phyloP scores from a whole-genome alignment of 2,329 filamentous ascomycete species.

The Cryphonectria carpinicola region DNA sequence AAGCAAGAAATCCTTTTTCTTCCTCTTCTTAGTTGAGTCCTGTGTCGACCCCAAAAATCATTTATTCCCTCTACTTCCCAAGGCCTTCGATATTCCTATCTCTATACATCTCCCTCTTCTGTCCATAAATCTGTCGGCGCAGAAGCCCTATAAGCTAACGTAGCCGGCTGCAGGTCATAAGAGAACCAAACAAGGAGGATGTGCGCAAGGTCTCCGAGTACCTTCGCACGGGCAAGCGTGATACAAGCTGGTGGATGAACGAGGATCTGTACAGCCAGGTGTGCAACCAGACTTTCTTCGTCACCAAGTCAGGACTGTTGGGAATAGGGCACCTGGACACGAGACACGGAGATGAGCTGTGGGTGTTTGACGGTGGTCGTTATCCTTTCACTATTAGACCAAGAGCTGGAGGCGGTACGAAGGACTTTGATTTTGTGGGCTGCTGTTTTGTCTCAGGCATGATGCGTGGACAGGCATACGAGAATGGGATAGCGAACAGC shows the following conservation, averaged over 20 bases:
- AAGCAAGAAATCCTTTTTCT: background rate
- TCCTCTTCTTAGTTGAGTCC: no score
- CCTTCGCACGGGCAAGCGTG: background rate
- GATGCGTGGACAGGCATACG: background rate
- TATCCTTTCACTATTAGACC: background rate
- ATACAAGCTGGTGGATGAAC: background rate
- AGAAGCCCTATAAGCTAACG: background rate
- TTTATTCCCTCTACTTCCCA: no score
- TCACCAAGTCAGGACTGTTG: background rate
- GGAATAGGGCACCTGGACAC: constrained; percentile 12
- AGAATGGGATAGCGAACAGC: background rate
- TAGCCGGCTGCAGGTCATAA: background rate
- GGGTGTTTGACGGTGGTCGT: constrained; percentile 4
- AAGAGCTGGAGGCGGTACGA: background rate
- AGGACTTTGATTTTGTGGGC: constrained; percentile 3
- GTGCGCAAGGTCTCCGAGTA: background rate
- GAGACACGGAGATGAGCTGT: constrained; percentile 5
- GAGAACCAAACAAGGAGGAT: background rate
- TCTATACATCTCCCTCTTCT: background rate
- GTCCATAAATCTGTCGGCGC: background rate
- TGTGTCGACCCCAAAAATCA: background rate
- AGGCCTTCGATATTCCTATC: background rate
- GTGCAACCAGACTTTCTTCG: constrained; percentile 11
- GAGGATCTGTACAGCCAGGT: background rate
- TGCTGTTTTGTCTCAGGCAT: background rate